These are phyloP conservation scores for Colletotrichum phormii DNA, from an alignment of 2,329 filamentous ascomycete genomes.

Conservation along the genomic window DNA sequence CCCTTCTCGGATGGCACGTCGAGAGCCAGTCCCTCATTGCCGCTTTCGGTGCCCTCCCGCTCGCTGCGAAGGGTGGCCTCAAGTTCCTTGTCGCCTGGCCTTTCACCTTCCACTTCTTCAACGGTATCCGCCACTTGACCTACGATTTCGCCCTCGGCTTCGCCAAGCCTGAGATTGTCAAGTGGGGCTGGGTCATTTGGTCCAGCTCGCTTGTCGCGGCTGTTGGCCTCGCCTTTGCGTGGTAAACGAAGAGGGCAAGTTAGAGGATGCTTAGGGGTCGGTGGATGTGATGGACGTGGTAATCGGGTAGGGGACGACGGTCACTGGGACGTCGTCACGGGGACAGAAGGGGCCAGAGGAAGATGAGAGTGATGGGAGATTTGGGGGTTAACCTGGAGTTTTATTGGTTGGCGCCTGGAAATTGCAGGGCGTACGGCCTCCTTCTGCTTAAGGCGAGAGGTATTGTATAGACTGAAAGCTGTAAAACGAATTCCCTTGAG, in stretches of 20 bases:
- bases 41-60: conserved; percentile 68
- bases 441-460: conserved; percentile 16
- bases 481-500: conserved; percentile 36
- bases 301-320: not conserved
- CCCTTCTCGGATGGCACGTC: conserved; percentile 74
- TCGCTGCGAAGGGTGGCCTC: conserved; percentile 67
- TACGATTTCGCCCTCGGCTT: conserved; percentile 66
- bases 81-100: conserved; percentile 70
- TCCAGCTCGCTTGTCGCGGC: conserved; percentile 55
- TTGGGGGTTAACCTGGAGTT: conserved; percentile 29
- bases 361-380: not conserved
- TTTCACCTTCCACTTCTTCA: conserved; percentile 68
- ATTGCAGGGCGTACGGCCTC: conserved; percentile 25
- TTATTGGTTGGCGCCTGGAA: conserved; percentile 30
- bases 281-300: not conserved
- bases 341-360: conserved; percentile 15
- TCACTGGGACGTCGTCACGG: not conserved
- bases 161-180: conserved; percentile 57
- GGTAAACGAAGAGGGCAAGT: conserved; percentile 47
- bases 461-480: conserved; percentile 36
- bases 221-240: conserved; percentile 60
- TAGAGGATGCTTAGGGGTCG: conserved; percentile 1
- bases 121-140: conserved; percentile 65
- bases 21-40: conserved; percentile 71
- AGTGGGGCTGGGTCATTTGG: conserved; percentile 62